Conservation (phyloP, 1,284 basidiomycete species). For the Neonothopanus nambi region DNA sequence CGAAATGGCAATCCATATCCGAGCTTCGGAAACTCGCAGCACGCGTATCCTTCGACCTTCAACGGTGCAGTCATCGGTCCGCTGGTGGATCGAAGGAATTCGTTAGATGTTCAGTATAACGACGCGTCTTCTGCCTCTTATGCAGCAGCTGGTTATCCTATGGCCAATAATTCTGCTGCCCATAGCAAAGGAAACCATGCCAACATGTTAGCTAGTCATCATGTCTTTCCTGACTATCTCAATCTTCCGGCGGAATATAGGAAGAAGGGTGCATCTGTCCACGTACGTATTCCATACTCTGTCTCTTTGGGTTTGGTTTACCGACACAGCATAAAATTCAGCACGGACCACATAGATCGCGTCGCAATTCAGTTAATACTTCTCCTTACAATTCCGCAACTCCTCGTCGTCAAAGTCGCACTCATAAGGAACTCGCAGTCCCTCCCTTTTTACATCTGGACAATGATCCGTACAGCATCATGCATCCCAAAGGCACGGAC, state of each 20-base stretch:
- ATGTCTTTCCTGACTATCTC: not conserved
- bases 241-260: not conserved
- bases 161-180: no score
- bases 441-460: not conserved
- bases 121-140: no score
- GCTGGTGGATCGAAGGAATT: no score
- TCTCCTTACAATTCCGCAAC: not conserved
- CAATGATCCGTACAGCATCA: not conserved
- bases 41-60: no score
- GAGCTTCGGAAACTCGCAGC: no score
- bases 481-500: not conserved
- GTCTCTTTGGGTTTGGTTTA: no score
- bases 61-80: no score
- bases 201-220: no score
- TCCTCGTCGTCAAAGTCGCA: not conserved
- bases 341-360: not conserved
- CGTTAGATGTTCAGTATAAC: no score
- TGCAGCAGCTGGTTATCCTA: no score
- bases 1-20: no score
- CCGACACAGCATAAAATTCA: not conserved
- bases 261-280: not conserved
- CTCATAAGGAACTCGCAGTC: not conserved
- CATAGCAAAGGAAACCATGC: no score
- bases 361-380: not conserved
- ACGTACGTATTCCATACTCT: not conserved